Conservation (phyloP, 805 yeast species). For the Hanseniaspora occidentalis region DNA sequence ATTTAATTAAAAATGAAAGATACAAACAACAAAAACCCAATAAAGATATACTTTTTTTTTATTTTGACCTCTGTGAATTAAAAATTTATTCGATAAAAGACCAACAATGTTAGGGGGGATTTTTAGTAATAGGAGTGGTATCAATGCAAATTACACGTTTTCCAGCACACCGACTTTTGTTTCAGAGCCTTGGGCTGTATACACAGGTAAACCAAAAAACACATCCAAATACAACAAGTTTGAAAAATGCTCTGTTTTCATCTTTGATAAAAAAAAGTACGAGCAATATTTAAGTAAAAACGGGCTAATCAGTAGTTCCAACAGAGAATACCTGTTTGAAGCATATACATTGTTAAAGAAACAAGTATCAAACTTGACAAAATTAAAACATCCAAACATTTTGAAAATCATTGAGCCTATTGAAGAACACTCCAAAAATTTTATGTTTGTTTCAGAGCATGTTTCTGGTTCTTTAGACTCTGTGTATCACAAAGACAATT, state of each 20-base stretch:
- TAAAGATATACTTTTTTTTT: too few relatives aligned
- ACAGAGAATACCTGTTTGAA: slow-evolving; percentile 37
- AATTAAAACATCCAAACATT: slow-evolving; percentile 81
- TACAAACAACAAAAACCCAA: too few relatives aligned
- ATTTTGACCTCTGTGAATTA: neutral
- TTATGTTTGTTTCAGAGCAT: slow-evolving; percentile 77
- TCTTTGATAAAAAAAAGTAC: slow-evolving; percentile 69
- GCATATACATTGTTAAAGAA: slow-evolving; percentile 56
- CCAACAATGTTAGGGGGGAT: neutral
- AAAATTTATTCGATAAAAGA: too few relatives aligned
- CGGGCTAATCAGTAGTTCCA: slow-evolving; percentile 31
- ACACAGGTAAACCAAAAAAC: slow-evolving; percentile 65
- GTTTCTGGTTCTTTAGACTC: slow-evolving; percentile 45
- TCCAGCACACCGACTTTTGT: slow-evolving; percentile 60
- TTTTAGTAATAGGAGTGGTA: slow-evolving; percentile 33
- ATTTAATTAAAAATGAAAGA: too few relatives aligned
- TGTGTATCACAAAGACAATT: slow-evolving; percentile 23
- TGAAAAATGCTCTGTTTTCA: slow-evolving; percentile 64
- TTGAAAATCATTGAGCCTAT: slow-evolving; percentile 76
- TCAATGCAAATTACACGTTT: slow-evolving; percentile 53
- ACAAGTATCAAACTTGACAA: slow-evolving; percentile 63
- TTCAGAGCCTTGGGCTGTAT: slow-evolving; percentile 74
- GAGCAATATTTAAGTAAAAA: slow-evolving; percentile 41
- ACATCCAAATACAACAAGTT: slow-evolving; percentile 27
- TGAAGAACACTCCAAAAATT: slow-evolving; percentile 70